These are phyloP conservation scores for Cutaneotrichosporon cavernicola DNA, from an alignment of 1,284 basidiomycete genomes.

Conservation along the genomic window DNA sequence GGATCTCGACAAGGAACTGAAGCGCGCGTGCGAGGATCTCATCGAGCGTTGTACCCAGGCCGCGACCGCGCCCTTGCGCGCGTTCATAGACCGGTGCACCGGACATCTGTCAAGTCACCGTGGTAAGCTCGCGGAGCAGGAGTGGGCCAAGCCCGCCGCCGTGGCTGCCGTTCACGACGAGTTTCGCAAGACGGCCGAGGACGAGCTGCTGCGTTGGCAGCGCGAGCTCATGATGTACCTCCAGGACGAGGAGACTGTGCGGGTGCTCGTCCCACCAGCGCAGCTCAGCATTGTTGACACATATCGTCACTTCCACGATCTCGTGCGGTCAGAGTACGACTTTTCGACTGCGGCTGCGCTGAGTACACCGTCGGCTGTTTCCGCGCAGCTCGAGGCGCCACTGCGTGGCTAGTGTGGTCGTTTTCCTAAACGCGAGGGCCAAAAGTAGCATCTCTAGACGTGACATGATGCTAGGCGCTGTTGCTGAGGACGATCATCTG, in stretches of 20 bases:
- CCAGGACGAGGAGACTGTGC: conserved; percentile 72
- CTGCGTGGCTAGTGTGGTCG: not conserved
- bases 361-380: conserved; percentile 48
- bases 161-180: conserved; percentile 58
- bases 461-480: not conserved
- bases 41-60: conserved; percentile 64
- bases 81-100: conserved; percentile 62
- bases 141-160: conserved; percentile 54
- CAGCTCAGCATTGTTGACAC: conserved; percentile 67
- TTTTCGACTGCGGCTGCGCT: conserved; percentile 52
- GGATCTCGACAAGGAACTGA: conserved; percentile 78
- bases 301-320: conserved; percentile 67
- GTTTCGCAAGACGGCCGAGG: conserved; percentile 57
- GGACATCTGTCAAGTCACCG: conserved; percentile 40
- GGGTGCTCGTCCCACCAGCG: conserved; percentile 71
- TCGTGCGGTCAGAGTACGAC: conserved; percentile 55
- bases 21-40: conserved; percentile 74
- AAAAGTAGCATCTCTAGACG: not conserved
- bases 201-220: conserved; percentile 61
- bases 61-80: conserved; percentile 59
- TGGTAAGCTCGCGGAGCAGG: conserved; percentile 56
- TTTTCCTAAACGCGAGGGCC: not conserved
- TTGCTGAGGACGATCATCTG: not conserved
- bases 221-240: conserved; percentile 68
- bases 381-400: conserved; percentile 20